Base-by-base conservation (phyloP, 805 yeast genomes). In the Naumovozyma baii region DNA sequence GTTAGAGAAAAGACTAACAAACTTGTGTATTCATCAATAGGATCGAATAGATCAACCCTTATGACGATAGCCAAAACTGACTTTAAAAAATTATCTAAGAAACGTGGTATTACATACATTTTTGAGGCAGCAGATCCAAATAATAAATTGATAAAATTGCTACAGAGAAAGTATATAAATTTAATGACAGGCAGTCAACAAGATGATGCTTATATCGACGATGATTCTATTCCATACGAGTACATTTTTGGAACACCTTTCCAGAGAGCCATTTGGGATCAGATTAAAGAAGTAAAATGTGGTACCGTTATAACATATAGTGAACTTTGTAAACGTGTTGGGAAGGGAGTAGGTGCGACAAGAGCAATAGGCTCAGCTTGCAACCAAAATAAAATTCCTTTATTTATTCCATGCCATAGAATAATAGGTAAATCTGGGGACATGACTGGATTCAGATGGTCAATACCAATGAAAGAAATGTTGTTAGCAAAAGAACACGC, bases 381-480 rank as follows among this genome's bases (percentile, higher is more conserved):
- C 34, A 68, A 64, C 3, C 55, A 64, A 15, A 69, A 69, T 46
- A 55, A 54, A 18, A 46, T 69, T 9, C 66, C 71, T 2, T 34
- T 68, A 3, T 25, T 68, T 3, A 54, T 69, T 3, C 73, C 74
- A 1, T 69, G 74, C 46, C 73, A 69, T 48, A 49, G 72, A 36
- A 67, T 68, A 1, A 32, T 67, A 16, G 56, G 63, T 12, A 49
- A 50, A 5, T 42, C 44, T 22, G 61, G 61, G 4, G 53, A 52
- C 19, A 50, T 63, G 9, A 61, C 66, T 13, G 69, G 70, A 4
- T 70, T 59, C 47, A 52, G 62, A 37, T 67, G 64, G 61, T 72
- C 72, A 2, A 36, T 51, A 3, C 49, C 45, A 4, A 38, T 66
- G 34, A 69, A 69, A 47, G 38, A 46, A 37, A 41, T 45, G 28